phyloP scores from a whole-genome alignment of 495 filamentous ascomycete genomes.

The Hypoxylon lienhwacheense region DNA sequence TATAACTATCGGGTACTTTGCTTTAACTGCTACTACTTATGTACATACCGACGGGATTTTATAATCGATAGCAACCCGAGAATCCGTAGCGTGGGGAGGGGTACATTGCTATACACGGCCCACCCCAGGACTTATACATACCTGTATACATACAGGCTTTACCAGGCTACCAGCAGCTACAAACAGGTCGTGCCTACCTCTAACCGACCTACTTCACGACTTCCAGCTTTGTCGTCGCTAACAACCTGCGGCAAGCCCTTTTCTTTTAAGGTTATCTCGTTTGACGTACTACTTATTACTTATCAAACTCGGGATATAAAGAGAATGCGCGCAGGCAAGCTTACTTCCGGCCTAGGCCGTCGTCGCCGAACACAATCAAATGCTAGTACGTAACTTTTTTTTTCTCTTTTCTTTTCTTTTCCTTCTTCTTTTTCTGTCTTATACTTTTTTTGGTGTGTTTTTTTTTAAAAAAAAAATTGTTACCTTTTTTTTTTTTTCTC shows the following conservation, averaged over 20 bases:
- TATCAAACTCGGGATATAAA: constrained; percentile 1
- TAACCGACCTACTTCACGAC: too few species aligned
- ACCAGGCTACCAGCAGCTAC: constrained; percentile 14
- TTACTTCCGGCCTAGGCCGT: constrained; percentile 34
- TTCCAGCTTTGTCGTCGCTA: background rate
- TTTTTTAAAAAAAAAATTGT: too few species aligned
- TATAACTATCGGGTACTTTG: too few species aligned
- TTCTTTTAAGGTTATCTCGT: constrained; percentile 7
- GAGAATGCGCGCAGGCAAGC: constrained; percentile 37
- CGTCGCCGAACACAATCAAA: constrained; percentile 37
- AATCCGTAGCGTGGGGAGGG: constrained; percentile 27
- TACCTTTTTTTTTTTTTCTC: too few species aligned
- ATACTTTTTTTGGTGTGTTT: too few species aligned
- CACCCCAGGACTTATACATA: background rate
- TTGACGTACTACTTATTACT: background rate
- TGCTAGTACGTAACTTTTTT: constrained; percentile 35
- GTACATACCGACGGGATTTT: too few species aligned
- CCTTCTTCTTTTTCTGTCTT: too few species aligned
- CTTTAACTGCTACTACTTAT: too few species aligned
- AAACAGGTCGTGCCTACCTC: too few species aligned
- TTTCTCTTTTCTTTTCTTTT: too few species aligned
- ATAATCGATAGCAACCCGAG: constrained; percentile 33
- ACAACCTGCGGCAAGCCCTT: background rate
- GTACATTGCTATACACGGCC: constrained; percentile 16
- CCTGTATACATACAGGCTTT: constrained; percentile 2